Percentiles rank a stretch among this genome's conserved stretches.
phyloP scores from a whole-genome alignment of 2,329 filamentous ascomycete genomes.

The Stagonosporopsis chrysanthemi region DNA sequence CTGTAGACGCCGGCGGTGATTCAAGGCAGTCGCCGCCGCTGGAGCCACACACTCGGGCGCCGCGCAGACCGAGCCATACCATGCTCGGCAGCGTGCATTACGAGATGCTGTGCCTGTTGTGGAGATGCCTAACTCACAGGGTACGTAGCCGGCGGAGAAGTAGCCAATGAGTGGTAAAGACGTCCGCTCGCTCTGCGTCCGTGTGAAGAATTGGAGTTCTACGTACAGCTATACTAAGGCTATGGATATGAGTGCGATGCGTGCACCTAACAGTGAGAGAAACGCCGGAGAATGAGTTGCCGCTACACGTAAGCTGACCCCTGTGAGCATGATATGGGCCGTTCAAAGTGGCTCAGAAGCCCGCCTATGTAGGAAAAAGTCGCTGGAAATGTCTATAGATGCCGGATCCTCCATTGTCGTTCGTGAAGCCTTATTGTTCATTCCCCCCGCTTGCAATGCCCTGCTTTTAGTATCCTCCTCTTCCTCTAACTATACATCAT shows the following conservation, averaged over 20 bases:
- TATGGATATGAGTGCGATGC: conserved; percentile 21
- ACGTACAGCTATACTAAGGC: conserved; percentile 42
- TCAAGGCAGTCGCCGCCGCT: neutral
- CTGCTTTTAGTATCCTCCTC: conserved; percentile 35
- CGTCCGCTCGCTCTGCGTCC: neutral
- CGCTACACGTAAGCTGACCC: conserved; percentile 23
- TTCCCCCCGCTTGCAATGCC: conserved; percentile 10
- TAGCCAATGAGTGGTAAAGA: neutral
- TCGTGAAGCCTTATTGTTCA: conserved; percentile 35
- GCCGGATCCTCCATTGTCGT: conserved; percentile 30
- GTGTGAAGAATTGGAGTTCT: conserved; percentile 22
- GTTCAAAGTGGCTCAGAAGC: conserved; percentile 11
- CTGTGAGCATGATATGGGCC: conserved; percentile 17
- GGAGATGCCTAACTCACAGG: neutral
- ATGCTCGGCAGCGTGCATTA: too few relatives aligned
- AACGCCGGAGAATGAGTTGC: conserved; percentile 45
- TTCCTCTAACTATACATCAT: conserved; percentile 30
- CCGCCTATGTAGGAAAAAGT: conserved; percentile 18
- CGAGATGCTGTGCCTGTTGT: too few relatives aligned
- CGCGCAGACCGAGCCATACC: conserved; percentile 5
- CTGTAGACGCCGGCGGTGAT: neutral
- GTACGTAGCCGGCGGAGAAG: neutral
- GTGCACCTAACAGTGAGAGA: conserved; percentile 20
- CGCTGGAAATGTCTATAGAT: conserved; percentile 46
- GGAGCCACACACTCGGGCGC: conserved; percentile 6